Percentiles rank a stretch among this genome's conserved stretches.
Conservation (phyloP, 148 eudicot species). For the Rhododendron simsii region DNA sequence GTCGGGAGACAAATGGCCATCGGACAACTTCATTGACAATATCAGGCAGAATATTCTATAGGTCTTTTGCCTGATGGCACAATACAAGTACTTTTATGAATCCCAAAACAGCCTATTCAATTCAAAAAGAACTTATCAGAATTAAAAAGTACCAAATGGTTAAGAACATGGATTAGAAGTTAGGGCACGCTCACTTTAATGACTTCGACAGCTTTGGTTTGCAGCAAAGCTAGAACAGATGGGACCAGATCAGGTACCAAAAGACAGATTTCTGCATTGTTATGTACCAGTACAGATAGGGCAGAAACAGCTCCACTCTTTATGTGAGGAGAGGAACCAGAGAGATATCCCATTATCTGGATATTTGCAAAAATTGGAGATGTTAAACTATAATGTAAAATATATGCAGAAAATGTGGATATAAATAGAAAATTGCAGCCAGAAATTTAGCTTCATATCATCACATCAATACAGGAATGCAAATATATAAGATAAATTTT, state of each 20-base stretch:
- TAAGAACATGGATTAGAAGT: constrained; percentile 1
- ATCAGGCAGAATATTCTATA: constrained; percentile 57
- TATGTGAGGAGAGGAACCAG: constrained; percentile 81
- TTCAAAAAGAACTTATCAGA: constrained; percentile 10
- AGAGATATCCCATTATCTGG: constrained; percentile 84
- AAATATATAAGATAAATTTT: neutral
- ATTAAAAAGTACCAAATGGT: neutral
- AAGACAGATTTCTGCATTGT: constrained; percentile 52
- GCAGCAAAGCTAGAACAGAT: constrained; percentile 62
- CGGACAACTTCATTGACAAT: constrained; percentile 60
- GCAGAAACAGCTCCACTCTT: constrained; percentile 91
- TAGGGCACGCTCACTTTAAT: constrained; percentile 58
- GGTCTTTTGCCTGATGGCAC: constrained; percentile 48
- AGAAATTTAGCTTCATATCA: neutral
- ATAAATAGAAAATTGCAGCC: neutral
- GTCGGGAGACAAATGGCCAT: constrained; percentile 84
- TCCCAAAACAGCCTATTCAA: constrained; percentile 75
- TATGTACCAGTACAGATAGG: constrained; percentile 69
- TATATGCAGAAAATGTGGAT: neutral
- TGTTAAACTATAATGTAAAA: neutral
- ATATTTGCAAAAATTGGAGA: constrained; percentile 5
- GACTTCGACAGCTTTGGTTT: constrained; percentile 78
- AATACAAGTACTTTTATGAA: constrained; percentile 82
- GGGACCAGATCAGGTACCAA: constrained; percentile 67
- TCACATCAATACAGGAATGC: neutral